phyloP scores from a whole-genome alignment of 495 filamentous ascomycete species.

The Penicillium manginii region DNA sequence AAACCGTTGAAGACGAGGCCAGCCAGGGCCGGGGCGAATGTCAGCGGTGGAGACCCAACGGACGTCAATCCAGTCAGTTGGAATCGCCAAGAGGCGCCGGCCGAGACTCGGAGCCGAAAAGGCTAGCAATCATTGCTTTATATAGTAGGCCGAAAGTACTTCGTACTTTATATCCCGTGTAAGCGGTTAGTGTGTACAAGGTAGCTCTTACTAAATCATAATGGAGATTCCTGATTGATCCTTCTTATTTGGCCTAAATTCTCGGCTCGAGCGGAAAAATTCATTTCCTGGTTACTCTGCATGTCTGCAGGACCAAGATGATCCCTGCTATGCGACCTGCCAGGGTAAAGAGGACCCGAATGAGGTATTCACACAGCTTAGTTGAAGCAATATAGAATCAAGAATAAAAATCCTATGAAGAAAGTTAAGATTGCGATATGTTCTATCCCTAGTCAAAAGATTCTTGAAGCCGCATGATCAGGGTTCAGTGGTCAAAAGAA shows the following conservation, averaged over 20 bases:
- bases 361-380: background rate
- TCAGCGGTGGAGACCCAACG: slow-evolving; percentile 14
- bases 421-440: background rate
- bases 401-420: background rate
- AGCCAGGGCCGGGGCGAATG: slow-evolving; percentile 16
- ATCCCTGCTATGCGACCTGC: background rate
- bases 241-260: background rate
- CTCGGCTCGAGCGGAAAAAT: background rate
- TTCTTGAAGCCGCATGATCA: background rate
- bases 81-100: slow-evolving; percentile 21
- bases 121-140: slow-evolving; percentile 1
- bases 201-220: background rate
- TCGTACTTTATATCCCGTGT: background rate
- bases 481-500: background rate
- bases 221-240: background rate
- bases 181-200: background rate
- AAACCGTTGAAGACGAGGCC: slow-evolving; percentile 23
- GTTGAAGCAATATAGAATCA: background rate
- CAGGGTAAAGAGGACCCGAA: background rate
- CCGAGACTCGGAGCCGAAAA: slow-evolving; percentile 39
- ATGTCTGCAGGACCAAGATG: background rate
- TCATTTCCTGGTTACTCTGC: background rate
- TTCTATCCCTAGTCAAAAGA: background rate
- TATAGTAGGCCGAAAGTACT: background rate
- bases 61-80: slow-evolving; percentile 14